These are phyloP conservation scores for Thozetella sp. DNA, from an alignment of 495 filamentous ascomycete genomes.

Conservation along the genomic window DNA sequence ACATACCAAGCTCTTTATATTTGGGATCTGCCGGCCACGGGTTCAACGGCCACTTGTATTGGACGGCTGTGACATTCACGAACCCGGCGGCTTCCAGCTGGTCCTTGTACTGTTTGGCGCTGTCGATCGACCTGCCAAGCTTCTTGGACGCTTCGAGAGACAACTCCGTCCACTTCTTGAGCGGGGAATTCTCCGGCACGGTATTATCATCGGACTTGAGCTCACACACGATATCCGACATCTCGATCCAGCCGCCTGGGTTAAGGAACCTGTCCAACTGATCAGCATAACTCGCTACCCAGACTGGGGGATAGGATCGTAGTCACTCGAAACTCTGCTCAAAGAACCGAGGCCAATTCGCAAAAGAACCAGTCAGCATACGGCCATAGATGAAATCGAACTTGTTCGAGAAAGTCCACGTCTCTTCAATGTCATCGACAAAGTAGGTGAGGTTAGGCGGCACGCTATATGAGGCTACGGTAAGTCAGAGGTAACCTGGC, in stretches of 20 bases:
- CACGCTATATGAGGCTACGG: too few species aligned
- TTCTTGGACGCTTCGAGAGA: neutral
- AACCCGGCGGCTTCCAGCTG: conserved; percentile 30
- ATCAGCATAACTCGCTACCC: too few species aligned
- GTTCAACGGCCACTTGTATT: conserved; percentile 34
- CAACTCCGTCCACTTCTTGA: conserved; percentile 14
- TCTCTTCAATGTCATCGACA: conserved; percentile 41
- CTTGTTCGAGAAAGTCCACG: conserved; percentile 38
- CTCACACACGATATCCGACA: conserved; percentile 27
- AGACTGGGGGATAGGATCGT: too few species aligned
- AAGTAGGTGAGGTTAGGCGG: conserved; percentile 33
- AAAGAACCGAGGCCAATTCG: conserved; percentile 39
- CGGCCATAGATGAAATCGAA: conserved; percentile 51
- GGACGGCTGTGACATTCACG: conserved; percentile 24
- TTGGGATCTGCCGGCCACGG: conserved; percentile 43
- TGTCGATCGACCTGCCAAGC: neutral
- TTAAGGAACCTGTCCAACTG: too few species aligned
- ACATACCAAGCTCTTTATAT: conserved; percentile 46
- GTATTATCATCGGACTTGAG: conserved; percentile 23
- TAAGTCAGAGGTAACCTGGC: too few species aligned
- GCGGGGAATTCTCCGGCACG: conserved; percentile 8
- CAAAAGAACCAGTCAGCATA: conserved; percentile 37
- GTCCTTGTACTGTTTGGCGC: conserved; percentile 20
- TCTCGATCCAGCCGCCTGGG: conserved; percentile 48
- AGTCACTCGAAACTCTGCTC: conserved; percentile 31